These are phyloP conservation scores for Exsudoporus frostii DNA, from an alignment of 768 basidiomycete species.

Conservation along the genomic window DNA sequence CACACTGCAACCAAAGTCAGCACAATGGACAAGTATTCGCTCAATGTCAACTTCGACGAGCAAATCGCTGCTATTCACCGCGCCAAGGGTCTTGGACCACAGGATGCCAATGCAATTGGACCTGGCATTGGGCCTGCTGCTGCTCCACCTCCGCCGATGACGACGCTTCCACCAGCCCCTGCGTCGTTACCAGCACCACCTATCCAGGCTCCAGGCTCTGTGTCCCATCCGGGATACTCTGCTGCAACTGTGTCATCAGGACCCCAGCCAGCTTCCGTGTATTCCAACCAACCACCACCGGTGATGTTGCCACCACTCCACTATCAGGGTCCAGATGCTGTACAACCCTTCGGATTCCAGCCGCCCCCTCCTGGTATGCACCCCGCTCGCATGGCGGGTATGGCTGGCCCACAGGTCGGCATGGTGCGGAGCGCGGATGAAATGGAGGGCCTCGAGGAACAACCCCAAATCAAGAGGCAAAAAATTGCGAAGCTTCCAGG, in stretches of 20 bases:
- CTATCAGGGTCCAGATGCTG: constrained; percentile 74
- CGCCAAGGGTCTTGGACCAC: constrained; percentile 83
- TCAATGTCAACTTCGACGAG: constrained; percentile 92
- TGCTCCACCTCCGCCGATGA: constrained; percentile 59
- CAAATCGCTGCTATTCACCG: constrained; percentile 97
- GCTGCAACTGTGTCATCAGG: constrained; percentile 89
- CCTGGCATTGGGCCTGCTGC: constrained; percentile 84
- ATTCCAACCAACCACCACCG: constrained; percentile 53
- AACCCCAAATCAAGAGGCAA: constrained; percentile 85
- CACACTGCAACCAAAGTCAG: constrained; percentile 92
- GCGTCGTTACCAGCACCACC: constrained; percentile 74
- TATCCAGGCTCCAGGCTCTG: constrained; percentile 39
- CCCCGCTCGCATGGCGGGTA: constrained; percentile 60
- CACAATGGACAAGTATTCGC: constrained; percentile 91
- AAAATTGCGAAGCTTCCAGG: constrained; percentile 82
- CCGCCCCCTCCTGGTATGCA: constrained; percentile 70
- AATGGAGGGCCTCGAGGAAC: constrained; percentile 68
- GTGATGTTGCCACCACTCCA: constrained; percentile 85
- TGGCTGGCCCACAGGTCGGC: constrained; percentile 60
- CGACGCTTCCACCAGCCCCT: constrained; percentile 64
- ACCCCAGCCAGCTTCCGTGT: constrained; percentile 83
- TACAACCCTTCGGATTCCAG: constrained; percentile 78
- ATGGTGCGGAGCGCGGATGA: constrained; percentile 79
- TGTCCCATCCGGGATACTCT: constrained; percentile 53
- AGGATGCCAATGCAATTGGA: constrained; percentile 77